phyloP scores from a whole-genome alignment of 2,329 filamentous ascomycete genomes.

The Ophiostoma perfectum region DNA sequence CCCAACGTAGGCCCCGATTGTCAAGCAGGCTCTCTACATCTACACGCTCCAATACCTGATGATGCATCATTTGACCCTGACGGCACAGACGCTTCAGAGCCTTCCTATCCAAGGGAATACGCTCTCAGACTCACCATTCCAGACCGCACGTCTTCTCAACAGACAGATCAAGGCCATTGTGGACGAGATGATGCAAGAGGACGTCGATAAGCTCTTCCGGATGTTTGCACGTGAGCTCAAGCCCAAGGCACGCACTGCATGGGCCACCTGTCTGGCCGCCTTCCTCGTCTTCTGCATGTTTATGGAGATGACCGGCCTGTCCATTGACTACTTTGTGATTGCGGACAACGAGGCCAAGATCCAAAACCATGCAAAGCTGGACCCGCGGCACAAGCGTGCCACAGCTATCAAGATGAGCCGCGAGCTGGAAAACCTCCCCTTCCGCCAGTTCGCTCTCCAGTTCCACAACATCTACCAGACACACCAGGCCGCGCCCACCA shows the following conservation, averaged over 20 bases:
- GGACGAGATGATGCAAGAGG: slow-evolving; percentile 49
- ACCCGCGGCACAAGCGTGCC: slow-evolving; percentile 29
- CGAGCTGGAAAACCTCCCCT: slow-evolving; percentile 54
- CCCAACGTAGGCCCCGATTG: slow-evolving; percentile 41
- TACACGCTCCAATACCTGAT: slow-evolving; percentile 55
- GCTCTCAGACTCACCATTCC: slow-evolving; percentile 40
- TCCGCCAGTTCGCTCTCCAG: slow-evolving; percentile 55
- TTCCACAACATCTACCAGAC: slow-evolving; percentile 58
- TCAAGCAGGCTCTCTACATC: slow-evolving; percentile 49
- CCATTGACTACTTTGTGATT: slow-evolving; percentile 48
- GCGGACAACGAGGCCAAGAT: slow-evolving; percentile 47
- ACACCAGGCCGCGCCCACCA: slow-evolving; percentile 41
- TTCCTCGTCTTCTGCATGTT: slow-evolving; percentile 54
- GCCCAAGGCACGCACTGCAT: slow-evolving; percentile 48
- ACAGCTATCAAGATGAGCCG: slow-evolving; percentile 44
- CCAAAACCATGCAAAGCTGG: slow-evolving; percentile 36
- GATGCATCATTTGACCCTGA: slow-evolving; percentile 50
- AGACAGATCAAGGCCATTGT: slow-evolving; percentile 53
- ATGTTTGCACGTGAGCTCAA: slow-evolving; percentile 50
- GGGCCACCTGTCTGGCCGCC: slow-evolving; percentile 52
- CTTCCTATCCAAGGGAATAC: slow-evolving; percentile 41
- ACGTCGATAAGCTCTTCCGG: slow-evolving; percentile 49
- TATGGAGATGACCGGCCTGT: slow-evolving; percentile 53
- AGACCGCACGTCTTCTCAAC: slow-evolving; percentile 51
- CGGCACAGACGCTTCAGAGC: slow-evolving; percentile 38